Conservation (phyloP, 345 rosid species). For the Euphorbia peplus region DNA sequence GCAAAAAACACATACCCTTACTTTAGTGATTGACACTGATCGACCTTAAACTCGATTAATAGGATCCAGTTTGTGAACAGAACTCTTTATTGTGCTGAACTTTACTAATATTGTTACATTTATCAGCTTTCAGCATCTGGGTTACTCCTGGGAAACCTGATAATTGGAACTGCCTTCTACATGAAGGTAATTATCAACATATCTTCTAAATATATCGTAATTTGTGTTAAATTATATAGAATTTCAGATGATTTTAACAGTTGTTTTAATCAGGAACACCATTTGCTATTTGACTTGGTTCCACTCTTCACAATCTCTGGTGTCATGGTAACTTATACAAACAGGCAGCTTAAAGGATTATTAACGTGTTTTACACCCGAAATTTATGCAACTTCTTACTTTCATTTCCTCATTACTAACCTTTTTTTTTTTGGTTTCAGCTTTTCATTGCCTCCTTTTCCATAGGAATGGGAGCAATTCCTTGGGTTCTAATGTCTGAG, state of each 20-base stretch:
- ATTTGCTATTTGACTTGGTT: slow-evolving; percentile 27
- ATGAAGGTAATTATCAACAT: slow-evolving; percentile 29
- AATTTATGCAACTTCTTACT: background rate
- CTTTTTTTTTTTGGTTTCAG: slow-evolving; percentile 1
- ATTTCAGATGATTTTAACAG: background rate
- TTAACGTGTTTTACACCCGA: background rate
- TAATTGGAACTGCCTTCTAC: slow-evolving; percentile 41
- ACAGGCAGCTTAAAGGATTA: too few relatives aligned
- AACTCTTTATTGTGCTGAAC: background rate
- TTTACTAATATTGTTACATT: background rate
- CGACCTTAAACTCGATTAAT: background rate
- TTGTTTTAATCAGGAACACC: slow-evolving; percentile 25
- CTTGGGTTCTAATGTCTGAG: slow-evolving; percentile 39
- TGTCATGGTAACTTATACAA: slow-evolving; percentile 36
- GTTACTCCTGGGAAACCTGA: slow-evolving; percentile 33
- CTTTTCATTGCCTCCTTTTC: slow-evolving; percentile 20
- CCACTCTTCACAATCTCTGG: slow-evolving; percentile 39
- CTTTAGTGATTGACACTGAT: too few relatives aligned
- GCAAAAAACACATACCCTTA: too few relatives aligned
- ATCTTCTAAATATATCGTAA: too few relatives aligned
- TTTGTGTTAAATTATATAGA: background rate
- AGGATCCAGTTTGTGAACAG: too few relatives aligned
- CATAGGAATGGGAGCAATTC: slow-evolving; percentile 29
- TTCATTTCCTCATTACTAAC: background rate
- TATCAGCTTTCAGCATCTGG: slow-evolving; percentile 43